Conservation (phyloP, 1,284 basidiomycete species). For the Uromyces viciae-fabae region DNA sequence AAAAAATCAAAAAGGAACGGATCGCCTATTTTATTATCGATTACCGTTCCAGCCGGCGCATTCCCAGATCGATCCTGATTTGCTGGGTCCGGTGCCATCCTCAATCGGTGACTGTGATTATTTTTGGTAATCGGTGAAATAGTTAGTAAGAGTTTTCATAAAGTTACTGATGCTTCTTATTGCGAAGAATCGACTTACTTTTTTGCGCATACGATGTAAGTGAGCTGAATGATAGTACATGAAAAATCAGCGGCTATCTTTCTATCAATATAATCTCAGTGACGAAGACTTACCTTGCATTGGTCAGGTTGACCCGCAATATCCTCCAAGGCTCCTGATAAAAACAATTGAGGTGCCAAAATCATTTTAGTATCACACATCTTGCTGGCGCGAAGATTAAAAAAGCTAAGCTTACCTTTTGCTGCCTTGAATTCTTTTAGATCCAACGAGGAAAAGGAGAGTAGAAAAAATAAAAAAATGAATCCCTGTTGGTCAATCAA, state of each 20-base stretch:
- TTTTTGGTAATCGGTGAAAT: no score
- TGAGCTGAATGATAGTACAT: slow-evolving; percentile 19
- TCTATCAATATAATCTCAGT: not conserved
- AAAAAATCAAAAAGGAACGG: slow-evolving; percentile 35
- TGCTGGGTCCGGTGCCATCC: not conserved
- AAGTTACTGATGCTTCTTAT: no score
- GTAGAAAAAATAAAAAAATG: not conserved
- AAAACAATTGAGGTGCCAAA: not conserved
- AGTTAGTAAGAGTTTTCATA: no score
- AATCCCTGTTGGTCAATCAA: no score
- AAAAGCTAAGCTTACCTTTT: slow-evolving; percentile 19
- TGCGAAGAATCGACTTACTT: slow-evolving; percentile 21
- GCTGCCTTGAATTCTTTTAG: slow-evolving; percentile 23
- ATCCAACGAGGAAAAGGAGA: not conserved
- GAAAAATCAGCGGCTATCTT: not conserved
- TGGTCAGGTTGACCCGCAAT: slow-evolving; percentile 6
- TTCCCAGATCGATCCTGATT: slow-evolving; percentile 28
- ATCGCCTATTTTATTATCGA: slow-evolving; percentile 26
- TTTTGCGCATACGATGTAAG: slow-evolving; percentile 41
- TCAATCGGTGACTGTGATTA: slow-evolving; percentile 13
- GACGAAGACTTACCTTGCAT: slow-evolving; percentile 26
- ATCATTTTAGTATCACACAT: not conserved
- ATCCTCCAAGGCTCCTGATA: slow-evolving; percentile 18
- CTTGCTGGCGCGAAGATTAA: not conserved
- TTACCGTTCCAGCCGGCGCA: slow-evolving; percentile 28